Evolutionary conservation across 2,329 filamentous ascomycete genomes (phyloP).

Genomic region (Sarocladium kiliense): DNA sequence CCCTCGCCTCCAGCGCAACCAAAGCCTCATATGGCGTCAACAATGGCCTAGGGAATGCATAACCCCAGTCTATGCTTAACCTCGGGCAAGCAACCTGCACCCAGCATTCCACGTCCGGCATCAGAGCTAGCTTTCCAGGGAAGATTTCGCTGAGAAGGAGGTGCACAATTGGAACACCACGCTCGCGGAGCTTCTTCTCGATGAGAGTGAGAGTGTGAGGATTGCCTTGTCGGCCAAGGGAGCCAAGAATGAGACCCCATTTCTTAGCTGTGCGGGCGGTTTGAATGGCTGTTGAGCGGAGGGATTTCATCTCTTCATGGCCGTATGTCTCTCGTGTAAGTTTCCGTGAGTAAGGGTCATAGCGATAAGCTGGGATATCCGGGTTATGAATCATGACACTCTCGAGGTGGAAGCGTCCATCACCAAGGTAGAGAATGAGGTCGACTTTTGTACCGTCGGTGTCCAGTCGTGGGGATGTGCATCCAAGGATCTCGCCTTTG

Average conservation of each 20-base stretch:
- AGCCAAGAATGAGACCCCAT: slow-evolving; percentile 93
- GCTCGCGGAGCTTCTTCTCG: slow-evolving; percentile 66
- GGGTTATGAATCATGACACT: slow-evolving; percentile 99
- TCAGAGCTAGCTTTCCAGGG: slow-evolving; percentile 88
- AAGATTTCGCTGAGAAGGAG: slow-evolving; percentile 92
- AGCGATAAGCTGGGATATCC: slow-evolving; percentile 81
- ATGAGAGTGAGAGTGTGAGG: slow-evolving; percentile 87
- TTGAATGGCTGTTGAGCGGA: slow-evolving; percentile 72
- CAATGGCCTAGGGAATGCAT: slow-evolving; percentile 84
- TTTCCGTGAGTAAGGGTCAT: slow-evolving; percentile 91
- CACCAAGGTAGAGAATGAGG: slow-evolving; percentile 81
- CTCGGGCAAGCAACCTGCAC: slow-evolving; percentile 97
- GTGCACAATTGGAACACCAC: slow-evolving; percentile 77
- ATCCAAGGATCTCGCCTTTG: slow-evolving; percentile 95
- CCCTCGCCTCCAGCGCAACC: slow-evolving; percentile 73
- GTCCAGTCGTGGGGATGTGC: slow-evolving; percentile 74
- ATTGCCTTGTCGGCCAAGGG: slow-evolving; percentile 90
- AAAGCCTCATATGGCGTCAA: slow-evolving; percentile 94
- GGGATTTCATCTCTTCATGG: slow-evolving; percentile 81
- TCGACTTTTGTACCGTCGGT: slow-evolving; percentile 59
- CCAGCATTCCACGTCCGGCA: slow-evolving; percentile 94
- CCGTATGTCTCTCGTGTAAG: slow-evolving; percentile 89
- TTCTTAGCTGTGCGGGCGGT: slow-evolving; percentile 73
- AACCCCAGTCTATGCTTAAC: slow-evolving; percentile 97
- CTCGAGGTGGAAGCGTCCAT: slow-evolving; percentile 93